Evolutionary conservation across 352 stramenopile species (phyloP).

Genomic region (Peronospora destructor): DNA sequence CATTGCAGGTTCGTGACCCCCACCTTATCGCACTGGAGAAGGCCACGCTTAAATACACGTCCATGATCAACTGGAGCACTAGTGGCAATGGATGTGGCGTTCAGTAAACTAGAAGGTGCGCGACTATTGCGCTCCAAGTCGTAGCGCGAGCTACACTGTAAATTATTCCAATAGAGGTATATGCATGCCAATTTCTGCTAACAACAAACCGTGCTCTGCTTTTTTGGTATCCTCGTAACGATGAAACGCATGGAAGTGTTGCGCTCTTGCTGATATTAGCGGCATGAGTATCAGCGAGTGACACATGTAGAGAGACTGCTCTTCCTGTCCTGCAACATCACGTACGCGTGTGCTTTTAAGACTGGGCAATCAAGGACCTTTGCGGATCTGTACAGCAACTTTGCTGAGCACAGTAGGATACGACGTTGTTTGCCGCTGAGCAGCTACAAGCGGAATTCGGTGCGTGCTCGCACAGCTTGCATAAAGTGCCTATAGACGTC

Average conservation of each 20-base stretch:
- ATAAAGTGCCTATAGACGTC: constrained; percentile 3
- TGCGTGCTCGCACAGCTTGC: not conserved
- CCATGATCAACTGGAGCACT: constrained; percentile 36
- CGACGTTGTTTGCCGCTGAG: not conserved
- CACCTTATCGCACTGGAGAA: constrained; percentile 69
- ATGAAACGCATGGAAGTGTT: constrained; percentile 6
- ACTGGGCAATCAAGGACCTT: no score
- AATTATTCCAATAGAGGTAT: constrained; percentile 41
- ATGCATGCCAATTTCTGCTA: constrained; percentile 24
- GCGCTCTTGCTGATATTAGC: no score
- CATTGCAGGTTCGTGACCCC: constrained; percentile 62
- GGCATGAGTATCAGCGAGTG: no score
- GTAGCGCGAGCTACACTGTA: constrained; percentile 23
- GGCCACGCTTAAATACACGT: constrained; percentile 54
- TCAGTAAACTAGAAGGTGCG: constrained; percentile 37
- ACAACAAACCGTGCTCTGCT: not conserved
- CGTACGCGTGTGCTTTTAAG: constrained; percentile 3
- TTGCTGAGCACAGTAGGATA: constrained; percentile 2
- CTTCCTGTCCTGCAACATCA: constrained; percentile 5
- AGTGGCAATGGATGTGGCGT: constrained; percentile 37
- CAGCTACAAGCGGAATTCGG: constrained; percentile 15
- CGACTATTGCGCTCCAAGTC: constrained; percentile 9
- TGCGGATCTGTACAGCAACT: not conserved
- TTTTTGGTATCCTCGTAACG: constrained; percentile 1
- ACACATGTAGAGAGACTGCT: no score